phyloP scores from a whole-genome alignment of 352 stramenopile species.

The Pythium guiyangense region DNA sequence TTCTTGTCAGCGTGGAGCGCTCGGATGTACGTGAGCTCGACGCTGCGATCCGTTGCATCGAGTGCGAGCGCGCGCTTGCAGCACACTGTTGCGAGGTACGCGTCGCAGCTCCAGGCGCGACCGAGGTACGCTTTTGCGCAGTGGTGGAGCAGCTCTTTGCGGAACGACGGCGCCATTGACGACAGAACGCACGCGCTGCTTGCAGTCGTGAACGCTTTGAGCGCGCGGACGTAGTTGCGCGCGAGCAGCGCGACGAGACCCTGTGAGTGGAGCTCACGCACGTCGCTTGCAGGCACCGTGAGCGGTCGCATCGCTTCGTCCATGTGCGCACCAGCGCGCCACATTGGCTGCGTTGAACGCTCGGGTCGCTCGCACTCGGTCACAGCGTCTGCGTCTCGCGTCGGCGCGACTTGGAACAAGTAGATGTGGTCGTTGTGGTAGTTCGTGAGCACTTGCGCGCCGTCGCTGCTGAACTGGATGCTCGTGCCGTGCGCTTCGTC shows the following conservation, averaged over 20 bases:
- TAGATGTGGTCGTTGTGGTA: constrained; percentile 89
- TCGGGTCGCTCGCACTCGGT: constrained; percentile 6
- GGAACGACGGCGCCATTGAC: constrained; percentile 23
- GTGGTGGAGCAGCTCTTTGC: constrained; percentile 53
- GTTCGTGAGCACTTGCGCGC: constrained; percentile 63
- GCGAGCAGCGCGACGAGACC: constrained; percentile 24
- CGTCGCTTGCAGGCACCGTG: constrained; percentile 11
- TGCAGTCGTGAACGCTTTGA: constrained; percentile 33
- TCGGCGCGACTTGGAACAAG: constrained; percentile 46
- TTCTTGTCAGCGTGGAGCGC: constrained; percentile 40
- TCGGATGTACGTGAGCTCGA: constrained; percentile 60
- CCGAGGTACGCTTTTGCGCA: constrained; percentile 63
- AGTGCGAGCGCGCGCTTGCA: constrained; percentile 66
- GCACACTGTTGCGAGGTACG: constrained; percentile 52
- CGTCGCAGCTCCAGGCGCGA: constrained; percentile 60
- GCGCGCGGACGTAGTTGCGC: constrained; percentile 28
- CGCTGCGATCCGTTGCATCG: constrained; percentile 30
- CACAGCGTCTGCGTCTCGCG: constrained; percentile 8
- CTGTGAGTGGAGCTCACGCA: constrained; percentile 22
- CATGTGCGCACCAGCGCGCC: constrained; percentile 29
- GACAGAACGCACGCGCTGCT: constrained; percentile 18
- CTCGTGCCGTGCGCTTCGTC: constrained; percentile 70
- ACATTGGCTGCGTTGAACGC: constrained; percentile 7
- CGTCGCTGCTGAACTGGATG: constrained; percentile 75
- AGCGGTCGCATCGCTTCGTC: constrained; percentile 11